A percentile compares a stretch with the other conserved stretches of the same genome.
Conservation (phyloP, 768 basidiomycete genomes). For the Tylopilus sp. region DNA sequence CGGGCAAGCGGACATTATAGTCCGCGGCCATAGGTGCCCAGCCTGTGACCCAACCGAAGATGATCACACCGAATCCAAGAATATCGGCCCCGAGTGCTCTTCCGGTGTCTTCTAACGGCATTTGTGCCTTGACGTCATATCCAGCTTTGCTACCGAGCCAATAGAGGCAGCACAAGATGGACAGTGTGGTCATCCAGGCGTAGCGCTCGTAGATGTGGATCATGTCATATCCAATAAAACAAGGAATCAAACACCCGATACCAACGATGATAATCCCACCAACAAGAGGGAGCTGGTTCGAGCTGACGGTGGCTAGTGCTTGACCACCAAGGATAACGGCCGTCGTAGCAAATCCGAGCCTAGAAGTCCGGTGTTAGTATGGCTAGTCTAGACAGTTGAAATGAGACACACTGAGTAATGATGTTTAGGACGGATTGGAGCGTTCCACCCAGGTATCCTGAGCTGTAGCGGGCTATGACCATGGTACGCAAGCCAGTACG, state of each 20-base stretch:
- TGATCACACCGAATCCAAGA: too few relatives aligned
- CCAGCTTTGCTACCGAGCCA: slow-evolving; percentile 47
- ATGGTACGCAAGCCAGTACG: slow-evolving; percentile 52
- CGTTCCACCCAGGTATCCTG: slow-evolving; percentile 46
- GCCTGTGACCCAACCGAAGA: slow-evolving; percentile 46
- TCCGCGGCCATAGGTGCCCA: slow-evolving; percentile 55
- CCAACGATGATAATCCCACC: slow-evolving; percentile 48
- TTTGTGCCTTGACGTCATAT: slow-evolving; percentile 43
- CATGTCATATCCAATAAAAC: slow-evolving; percentile 45
- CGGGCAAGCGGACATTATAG: too few relatives aligned
- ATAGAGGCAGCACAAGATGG: slow-evolving; percentile 50
- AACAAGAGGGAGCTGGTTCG: slow-evolving; percentile 42
- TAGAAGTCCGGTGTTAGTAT: slow-evolving; percentile 9
- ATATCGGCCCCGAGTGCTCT: slow-evolving; percentile 43
- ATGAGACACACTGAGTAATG: slow-evolving; percentile 39
- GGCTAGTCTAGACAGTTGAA: background rate
- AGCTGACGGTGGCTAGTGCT: slow-evolving; percentile 43
- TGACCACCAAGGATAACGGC: slow-evolving; percentile 55
- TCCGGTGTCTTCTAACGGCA: slow-evolving; percentile 41
- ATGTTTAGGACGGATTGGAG: slow-evolving; percentile 53
- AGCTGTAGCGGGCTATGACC: slow-evolving; percentile 47
- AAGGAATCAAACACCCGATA: slow-evolving; percentile 40
- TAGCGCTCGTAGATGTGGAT: slow-evolving; percentile 52
- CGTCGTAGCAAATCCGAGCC: slow-evolving; percentile 45
- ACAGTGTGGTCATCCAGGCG: slow-evolving; percentile 46